Evolutionary conservation across 2,329 filamentous ascomycete species (phyloP).

Genomic region (Berkeleyomyces rouxiae): DNA sequence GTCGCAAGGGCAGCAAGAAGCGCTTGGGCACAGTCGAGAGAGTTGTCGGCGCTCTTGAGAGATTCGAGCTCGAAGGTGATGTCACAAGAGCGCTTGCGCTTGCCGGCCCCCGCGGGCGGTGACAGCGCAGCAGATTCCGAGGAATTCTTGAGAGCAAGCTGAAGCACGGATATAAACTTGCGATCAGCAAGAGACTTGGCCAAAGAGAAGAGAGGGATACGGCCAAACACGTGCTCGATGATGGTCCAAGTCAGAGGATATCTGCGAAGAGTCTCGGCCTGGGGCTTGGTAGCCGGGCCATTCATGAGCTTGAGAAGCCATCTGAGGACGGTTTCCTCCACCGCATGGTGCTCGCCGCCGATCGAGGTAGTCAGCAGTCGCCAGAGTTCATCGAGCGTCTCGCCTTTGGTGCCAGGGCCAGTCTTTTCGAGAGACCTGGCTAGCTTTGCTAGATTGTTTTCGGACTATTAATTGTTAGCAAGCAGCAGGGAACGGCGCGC

Average conservation of each 20-base stretch:
- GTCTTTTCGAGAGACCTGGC: constrained; percentile 39
- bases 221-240: constrained; percentile 40
- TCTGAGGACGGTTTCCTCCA: constrained; percentile 41
- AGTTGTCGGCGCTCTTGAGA: constrained; percentile 25
- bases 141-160: constrained; percentile 46
- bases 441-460: constrained; percentile 31
- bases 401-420: constrained; percentile 26
- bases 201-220: constrained; percentile 52
- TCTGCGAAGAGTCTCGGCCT: constrained; percentile 35
- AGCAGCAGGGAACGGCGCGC: constrained; percentile 2
- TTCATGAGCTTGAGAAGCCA: constrained; percentile 49
- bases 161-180: constrained; percentile 48
- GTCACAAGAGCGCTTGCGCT: constrained; percentile 29
- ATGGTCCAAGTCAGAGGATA: constrained; percentile 45
- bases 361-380: constrained; percentile 27
- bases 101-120: constrained; percentile 19
- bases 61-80: constrained; percentile 23
- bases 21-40: constrained; percentile 30
- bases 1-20: constrained; percentile 30
- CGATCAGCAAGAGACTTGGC: constrained; percentile 56
- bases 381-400: constrained; percentile 35
- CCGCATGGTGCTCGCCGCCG: constrained; percentile 30
- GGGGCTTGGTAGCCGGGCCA: constrained; percentile 22
- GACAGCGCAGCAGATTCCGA: constrained; percentile 20
- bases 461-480: constrained; percentile 18